These are phyloP conservation scores for Nakazawaea sp. DNA, from an alignment of 805 yeast genomes.

Conservation along the genomic window DNA sequence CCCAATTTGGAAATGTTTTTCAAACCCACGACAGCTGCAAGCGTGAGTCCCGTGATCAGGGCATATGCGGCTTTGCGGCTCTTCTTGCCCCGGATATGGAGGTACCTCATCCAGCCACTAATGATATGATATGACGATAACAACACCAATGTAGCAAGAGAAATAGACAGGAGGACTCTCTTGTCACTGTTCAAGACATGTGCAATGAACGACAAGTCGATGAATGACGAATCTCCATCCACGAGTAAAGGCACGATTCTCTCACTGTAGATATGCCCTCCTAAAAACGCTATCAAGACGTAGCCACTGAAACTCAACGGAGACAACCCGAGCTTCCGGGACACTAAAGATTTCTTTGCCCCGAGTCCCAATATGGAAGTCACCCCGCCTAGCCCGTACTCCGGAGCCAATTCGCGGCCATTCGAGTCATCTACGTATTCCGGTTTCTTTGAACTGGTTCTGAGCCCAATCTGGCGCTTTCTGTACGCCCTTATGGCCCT, in stretches of 20 bases:
- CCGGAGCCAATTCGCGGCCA: slow-evolving; percentile 25
- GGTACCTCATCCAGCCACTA: slow-evolving; percentile 45
- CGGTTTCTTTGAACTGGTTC: slow-evolving; percentile 8
- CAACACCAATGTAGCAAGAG: slow-evolving; percentile 28
- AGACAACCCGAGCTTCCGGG: slow-evolving; percentile 38
- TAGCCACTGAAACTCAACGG: slow-evolving; percentile 61
- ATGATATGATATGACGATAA: slow-evolving; percentile 45
- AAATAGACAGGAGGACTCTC: slow-evolving; percentile 21
- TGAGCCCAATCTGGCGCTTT: slow-evolving; percentile 20
- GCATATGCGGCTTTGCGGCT: slow-evolving; percentile 40
- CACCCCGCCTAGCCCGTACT: slow-evolving; percentile 59
- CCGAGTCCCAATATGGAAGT: slow-evolving; percentile 51
- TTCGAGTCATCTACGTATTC: background rate
- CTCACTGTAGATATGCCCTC: slow-evolving; percentile 39
- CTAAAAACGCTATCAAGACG: slow-evolving; percentile 35
- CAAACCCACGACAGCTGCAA: slow-evolving; percentile 31
- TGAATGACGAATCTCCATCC: slow-evolving; percentile 59
- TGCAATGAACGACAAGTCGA: slow-evolving; percentile 46
- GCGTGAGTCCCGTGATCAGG: slow-evolving; percentile 27
- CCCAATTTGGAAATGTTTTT: slow-evolving; percentile 17
- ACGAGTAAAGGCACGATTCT: slow-evolving; percentile 43
- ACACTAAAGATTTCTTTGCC: slow-evolving; percentile 36
- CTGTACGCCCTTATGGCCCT: slow-evolving; percentile 30
- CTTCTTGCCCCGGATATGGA: slow-evolving; percentile 28
- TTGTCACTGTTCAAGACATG: slow-evolving; percentile 26